Evolutionary conservation across 176 grass and related monocot species (phyloP).

Genomic region (Neostapfia colusana): DNA sequence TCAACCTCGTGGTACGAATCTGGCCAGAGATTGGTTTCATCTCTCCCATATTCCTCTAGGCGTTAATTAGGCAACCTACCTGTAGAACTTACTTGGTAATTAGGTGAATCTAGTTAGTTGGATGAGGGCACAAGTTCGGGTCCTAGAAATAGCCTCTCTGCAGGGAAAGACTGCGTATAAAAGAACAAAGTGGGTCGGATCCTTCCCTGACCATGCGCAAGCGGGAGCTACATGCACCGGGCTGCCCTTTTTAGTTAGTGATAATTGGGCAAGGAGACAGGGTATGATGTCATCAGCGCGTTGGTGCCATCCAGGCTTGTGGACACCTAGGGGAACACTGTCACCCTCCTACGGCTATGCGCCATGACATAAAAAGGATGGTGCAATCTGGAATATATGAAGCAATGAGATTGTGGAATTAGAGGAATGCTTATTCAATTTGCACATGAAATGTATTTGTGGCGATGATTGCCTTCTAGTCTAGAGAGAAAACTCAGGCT

Average conservation of each 20-base stretch:
- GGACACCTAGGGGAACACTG: background rate
- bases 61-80: background rate
- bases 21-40: background rate
- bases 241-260: no score
- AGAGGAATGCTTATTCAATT: background rate
- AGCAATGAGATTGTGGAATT: background rate
- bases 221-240: no score
- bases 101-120: background rate
- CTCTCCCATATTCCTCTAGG: background rate
- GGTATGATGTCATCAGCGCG: background rate
- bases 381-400: constrained; percentile 10
- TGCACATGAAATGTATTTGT: background rate
- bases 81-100: background rate
- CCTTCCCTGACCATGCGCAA: no score
- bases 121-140: no score
- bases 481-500: background rate
- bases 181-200: no score
- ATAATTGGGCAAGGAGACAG: background rate
- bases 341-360: background rate
- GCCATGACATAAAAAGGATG: background rate
- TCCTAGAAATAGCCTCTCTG: no score
- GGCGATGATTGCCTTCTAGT: background rate
- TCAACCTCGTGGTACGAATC: background rate
- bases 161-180: no score
- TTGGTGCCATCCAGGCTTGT: background rate